Percentiles rank a stretch among this genome's conserved stretches.
phyloP scores from a whole-genome alignment of 768 basidiomycete genomes.

The Xerocomus brunneocitrinus region DNA sequence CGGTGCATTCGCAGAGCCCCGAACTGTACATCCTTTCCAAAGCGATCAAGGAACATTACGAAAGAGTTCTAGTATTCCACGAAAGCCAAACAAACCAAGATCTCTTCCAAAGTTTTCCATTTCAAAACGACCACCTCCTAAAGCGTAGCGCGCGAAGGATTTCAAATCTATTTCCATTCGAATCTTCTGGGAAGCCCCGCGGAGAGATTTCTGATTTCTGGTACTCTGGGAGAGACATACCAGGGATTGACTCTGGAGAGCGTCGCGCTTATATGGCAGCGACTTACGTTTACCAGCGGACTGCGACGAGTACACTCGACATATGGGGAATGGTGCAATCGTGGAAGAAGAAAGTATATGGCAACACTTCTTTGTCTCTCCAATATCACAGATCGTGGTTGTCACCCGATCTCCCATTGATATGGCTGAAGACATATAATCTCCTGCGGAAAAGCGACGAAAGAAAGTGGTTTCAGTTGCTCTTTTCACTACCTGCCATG shows the following conservation, averaged over 20 bases:
- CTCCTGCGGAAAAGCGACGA: constrained; percentile 13
- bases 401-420: constrained; percentile 6
- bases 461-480: constrained; percentile 14
- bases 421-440: constrained; percentile 27
- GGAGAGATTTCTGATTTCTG: neutral
- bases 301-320: neutral
- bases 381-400: constrained; percentile 26
- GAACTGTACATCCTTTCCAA: constrained; percentile 19
- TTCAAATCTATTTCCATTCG: neutral
- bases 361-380: constrained; percentile 38
- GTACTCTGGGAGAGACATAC: constrained; percentile 5
- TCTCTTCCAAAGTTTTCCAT: constrained; percentile 1
- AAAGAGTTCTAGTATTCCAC: constrained; percentile 9
- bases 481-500: constrained; percentile 30
- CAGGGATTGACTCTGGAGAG: neutral
- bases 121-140: constrained; percentile 1
- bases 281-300: neutral
- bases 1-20: constrained; percentile 27
- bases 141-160: constrained; percentile 10
- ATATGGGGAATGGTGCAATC: constrained; percentile 6
- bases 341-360: constrained; percentile 13
- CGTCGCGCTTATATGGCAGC: constrained; percentile 9
- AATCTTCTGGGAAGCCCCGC: neutral
- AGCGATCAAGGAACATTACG: constrained; percentile 26
- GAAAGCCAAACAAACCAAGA: neutral